These are phyloP conservation scores for Pseudocercospora crystallina DNA, from an alignment of 2,329 filamentous ascomycete genomes.

Conservation along the genomic window DNA sequence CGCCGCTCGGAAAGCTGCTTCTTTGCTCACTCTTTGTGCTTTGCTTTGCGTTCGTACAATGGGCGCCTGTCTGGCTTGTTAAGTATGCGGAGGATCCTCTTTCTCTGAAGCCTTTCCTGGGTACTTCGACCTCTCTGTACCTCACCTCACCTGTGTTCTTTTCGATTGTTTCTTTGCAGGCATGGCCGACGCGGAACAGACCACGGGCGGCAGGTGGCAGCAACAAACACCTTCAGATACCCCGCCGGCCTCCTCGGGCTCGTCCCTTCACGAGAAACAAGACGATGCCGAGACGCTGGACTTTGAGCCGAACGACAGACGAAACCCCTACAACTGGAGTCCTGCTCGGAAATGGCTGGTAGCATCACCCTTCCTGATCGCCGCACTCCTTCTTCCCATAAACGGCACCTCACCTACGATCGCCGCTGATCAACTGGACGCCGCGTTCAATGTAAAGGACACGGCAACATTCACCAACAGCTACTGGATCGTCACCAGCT, in stretches of 20 bases:
- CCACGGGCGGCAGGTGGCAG: conserved; percentile 7
- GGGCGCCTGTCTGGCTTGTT: neutral
- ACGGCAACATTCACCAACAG: conserved; percentile 37
- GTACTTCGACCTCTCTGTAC: neutral
- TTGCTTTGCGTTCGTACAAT: neutral
- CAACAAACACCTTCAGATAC: neutral
- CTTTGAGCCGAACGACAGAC: conserved; percentile 50
- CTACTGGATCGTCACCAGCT: conserved; percentile 40
- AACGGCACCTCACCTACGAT: conserved; percentile 41
- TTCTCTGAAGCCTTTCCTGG: neutral
- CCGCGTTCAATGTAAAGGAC: conserved; percentile 36
- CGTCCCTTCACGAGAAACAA: conserved; percentile 19
- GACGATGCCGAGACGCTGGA: conserved; percentile 40
- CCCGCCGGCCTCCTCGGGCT: neutral
- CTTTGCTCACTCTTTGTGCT: neutral
- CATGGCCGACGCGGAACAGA: conserved; percentile 7
- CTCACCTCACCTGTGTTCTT: neutral
- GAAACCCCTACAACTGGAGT: conserved; percentile 38
- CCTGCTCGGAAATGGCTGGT: conserved; percentile 35
- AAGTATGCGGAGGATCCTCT: neutral
- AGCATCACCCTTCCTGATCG: conserved; percentile 33
- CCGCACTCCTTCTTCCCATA: conserved; percentile 35
- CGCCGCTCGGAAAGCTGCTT: too few species aligned
- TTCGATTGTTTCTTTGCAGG: neutral
- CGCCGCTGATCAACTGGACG: conserved; percentile 35